Evolutionary conservation across 768 basidiomycete species (phyloP).

Genomic region (Russula griseocarnosa): DNA sequence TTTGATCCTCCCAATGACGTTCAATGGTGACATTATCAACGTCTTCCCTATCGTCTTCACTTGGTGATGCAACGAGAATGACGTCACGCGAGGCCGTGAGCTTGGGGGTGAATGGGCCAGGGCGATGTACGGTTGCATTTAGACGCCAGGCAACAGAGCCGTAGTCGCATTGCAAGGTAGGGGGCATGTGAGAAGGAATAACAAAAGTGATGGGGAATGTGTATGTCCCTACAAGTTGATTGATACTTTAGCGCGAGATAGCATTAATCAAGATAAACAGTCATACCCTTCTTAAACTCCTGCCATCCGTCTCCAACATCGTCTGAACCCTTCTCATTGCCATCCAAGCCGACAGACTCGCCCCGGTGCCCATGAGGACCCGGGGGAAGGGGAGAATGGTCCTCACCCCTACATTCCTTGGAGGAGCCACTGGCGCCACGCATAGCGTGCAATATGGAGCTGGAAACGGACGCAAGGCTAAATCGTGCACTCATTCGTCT

Average conservation of each 20-base stretch:
- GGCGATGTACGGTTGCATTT: constrained; percentile 78
- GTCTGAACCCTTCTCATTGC: constrained; percentile 37
- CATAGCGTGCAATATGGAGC: constrained; percentile 21
- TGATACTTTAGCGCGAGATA: not conserved
- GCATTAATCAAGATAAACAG: not conserved
- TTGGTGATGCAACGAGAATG: constrained; percentile 65
- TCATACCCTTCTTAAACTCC: constrained; percentile 79
- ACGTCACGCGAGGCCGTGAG: constrained; percentile 69
- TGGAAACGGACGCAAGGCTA: constrained; percentile 24
- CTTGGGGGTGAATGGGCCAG: constrained; percentile 73
- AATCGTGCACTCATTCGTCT: constrained; percentile 17
- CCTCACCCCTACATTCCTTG: constrained; percentile 24
- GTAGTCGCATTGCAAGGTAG: constrained; percentile 67
- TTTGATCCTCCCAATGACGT: constrained; percentile 84
- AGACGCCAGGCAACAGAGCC: constrained; percentile 78
- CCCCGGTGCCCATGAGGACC: constrained; percentile 39
- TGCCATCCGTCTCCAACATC: constrained; percentile 61
- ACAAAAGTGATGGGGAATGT: constrained; percentile 94
- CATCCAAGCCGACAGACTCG: constrained; percentile 38
- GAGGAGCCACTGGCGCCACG: constrained; percentile 9
- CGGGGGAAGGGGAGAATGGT: constrained; percentile 33
- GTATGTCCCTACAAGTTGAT: constrained; percentile 65
- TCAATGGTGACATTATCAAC: constrained; percentile 76
- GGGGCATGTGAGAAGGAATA: constrained; percentile 75
- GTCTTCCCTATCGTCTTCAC: constrained; percentile 83